phyloP scores from a whole-genome alignment of 1,284 basidiomycete genomes.

The Ceratobasidium sp. region DNA sequence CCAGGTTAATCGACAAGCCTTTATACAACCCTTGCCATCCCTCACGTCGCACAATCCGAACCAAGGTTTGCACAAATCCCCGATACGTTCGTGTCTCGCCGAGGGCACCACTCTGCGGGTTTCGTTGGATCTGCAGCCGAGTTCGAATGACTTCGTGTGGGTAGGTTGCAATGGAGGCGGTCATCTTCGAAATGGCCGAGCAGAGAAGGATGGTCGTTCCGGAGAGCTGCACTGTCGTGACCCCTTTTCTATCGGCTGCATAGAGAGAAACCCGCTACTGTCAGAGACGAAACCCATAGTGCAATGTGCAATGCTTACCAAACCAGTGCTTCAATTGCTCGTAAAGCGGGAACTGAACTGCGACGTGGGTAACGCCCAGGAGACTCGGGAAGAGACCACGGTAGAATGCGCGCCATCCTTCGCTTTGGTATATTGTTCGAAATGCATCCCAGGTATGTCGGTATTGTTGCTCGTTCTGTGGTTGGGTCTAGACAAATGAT shows the following conservation, averaged over 20 bases:
- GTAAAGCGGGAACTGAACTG: slow-evolving; percentile 96
- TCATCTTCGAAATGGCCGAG: slow-evolving; percentile 93
- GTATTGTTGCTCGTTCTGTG: slow-evolving; percentile 80
- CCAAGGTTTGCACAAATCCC: slow-evolving; percentile 80
- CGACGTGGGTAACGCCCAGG: slow-evolving; percentile 91
- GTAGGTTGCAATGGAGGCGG: slow-evolving; percentile 92
- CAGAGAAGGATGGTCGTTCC: slow-evolving; percentile 84
- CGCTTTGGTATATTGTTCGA: slow-evolving; percentile 85
- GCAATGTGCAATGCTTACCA: slow-evolving; percentile 67
- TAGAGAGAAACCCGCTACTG: too few relatives aligned
- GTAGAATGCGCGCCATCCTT: slow-evolving; percentile 90
- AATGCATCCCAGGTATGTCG: slow-evolving; percentile 91
- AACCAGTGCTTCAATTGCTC: slow-evolving; percentile 89
- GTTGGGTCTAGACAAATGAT: slow-evolving; percentile 72
- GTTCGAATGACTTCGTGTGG: slow-evolving; percentile 97
- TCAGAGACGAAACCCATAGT: too few relatives aligned
- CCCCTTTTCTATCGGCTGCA: slow-evolving; percentile 45
- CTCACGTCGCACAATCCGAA: slow-evolving; percentile 81
- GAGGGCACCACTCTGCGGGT: slow-evolving; percentile 65
- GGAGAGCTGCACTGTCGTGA: slow-evolving; percentile 62
- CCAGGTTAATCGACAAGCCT: slow-evolving; percentile 90
- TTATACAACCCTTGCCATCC: slow-evolving; percentile 91
- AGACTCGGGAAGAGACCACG: slow-evolving; percentile 90
- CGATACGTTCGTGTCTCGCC: slow-evolving; percentile 56
- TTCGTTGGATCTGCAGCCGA: slow-evolving; percentile 85